These are phyloP conservation scores for Sporobolomyces phaffii DNA, from an alignment of 768 basidiomycete species.

Conservation along the genomic window DNA sequence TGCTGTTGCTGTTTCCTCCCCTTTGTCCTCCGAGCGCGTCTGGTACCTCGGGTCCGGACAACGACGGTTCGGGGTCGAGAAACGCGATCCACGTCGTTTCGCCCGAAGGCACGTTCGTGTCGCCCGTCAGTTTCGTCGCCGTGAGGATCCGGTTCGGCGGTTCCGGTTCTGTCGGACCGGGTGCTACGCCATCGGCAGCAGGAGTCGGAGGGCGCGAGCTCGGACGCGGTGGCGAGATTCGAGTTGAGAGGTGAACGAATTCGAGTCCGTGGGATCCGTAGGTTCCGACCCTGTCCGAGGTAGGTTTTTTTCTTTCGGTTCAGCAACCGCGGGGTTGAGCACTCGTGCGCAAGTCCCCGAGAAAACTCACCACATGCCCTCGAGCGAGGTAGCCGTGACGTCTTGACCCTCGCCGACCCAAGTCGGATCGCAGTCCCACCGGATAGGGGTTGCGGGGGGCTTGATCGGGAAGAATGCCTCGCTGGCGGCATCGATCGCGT, in stretches of 20 bases:
- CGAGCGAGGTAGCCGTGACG: constrained; percentile 12
- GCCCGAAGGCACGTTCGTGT: constrained; percentile 34
- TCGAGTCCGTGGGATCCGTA: constrained; percentile 38
- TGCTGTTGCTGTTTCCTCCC: neutral
- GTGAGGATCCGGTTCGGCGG: neutral
- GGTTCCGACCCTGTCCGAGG: constrained; percentile 24
- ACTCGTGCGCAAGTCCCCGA: too few species aligned
- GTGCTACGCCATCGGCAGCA: too few species aligned
- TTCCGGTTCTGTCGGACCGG: neutral
- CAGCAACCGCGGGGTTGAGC: too few species aligned
- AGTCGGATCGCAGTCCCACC: neutral
- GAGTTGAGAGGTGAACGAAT: constrained; percentile 15
- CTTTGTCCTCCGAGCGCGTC: too few species aligned
- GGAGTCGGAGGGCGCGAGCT: too few species aligned
- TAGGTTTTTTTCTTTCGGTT: neutral
- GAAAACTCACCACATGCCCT: constrained; percentile 23
- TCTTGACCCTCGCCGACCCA: neutral
- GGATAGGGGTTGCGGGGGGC: constrained; percentile 9
- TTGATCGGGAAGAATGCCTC: constrained; percentile 33
- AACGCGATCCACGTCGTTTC: constrained; percentile 27
- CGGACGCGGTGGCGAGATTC: too few species aligned
- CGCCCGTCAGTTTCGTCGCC: constrained; percentile 36
- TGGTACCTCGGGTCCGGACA: too few species aligned
- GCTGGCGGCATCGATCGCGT: constrained; percentile 7
- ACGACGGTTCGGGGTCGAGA: too few species aligned